Conservation (phyloP, 225 moss, liverwort and hornwort species). For the Pleurozium schreberi region DNA sequence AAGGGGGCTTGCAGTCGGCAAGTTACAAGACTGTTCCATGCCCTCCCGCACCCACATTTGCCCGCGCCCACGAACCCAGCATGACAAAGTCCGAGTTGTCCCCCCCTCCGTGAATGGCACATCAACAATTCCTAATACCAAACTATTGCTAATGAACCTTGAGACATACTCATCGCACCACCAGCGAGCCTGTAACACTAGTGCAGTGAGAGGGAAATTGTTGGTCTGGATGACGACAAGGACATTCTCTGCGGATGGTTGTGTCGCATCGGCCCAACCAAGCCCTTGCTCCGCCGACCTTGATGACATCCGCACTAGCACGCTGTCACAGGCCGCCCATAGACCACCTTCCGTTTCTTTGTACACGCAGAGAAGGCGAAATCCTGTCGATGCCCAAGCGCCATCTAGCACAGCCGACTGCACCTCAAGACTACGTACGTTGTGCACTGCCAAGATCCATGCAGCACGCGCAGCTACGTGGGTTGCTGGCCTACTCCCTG, state of each 20-base stretch:
- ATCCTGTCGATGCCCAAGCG: neutral
- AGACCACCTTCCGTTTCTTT: neutral
- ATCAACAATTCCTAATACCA: no score
- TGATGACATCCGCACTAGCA: neutral
- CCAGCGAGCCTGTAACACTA: neutral
- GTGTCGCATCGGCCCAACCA: neutral
- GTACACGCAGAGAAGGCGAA: neutral
- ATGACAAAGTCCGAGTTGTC: no score
- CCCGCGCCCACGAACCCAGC: no score
- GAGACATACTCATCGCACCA: neutral
- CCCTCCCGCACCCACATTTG: no score
- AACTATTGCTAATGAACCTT: neutral
- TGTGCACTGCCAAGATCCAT: neutral
- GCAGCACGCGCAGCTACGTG: neutral
- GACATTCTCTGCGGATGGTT: neutral
- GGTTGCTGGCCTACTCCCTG: neutral
- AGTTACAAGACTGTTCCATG: no score
- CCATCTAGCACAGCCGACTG: neutral
- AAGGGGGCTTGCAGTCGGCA: no score
- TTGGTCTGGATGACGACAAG: neutral
- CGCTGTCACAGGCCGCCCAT: neutral
- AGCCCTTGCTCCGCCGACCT: neutral
- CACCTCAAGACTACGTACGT: neutral
- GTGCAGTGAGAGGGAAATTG: neutral
- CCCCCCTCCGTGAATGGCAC: no score